Base-by-base conservation (phyloP, 768 basidiomycete genomes). In the Leccinum obscurum region DNA sequence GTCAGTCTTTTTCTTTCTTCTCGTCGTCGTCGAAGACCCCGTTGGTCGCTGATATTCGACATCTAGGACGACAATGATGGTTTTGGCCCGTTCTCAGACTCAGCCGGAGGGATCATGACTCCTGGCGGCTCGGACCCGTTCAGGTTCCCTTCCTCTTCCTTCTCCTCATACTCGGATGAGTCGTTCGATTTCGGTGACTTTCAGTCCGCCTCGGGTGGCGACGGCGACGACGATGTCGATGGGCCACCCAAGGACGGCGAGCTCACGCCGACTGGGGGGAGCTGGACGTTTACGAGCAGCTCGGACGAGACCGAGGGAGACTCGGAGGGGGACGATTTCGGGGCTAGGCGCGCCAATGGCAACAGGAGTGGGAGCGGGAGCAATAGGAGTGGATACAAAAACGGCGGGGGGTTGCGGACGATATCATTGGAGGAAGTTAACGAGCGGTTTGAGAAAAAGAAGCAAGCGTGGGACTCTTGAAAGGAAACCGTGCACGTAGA, bases 131-230 rank as follows among this genome's bases (percentile, higher is more conserved):
- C 80, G 17, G 80, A 88, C 60, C 82, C 83, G 1, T 90, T 91
- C 72, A 83, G 70, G 6, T 78, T 80, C 57, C 60, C 77, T 3
- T 70, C 77, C 2, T 66, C 81, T 2, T 70, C 66, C 0, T 84
- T 84, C 63, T 76, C 79, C 4, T 80, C 83, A 3, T 82, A 85
- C 60, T 83, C 86, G 0, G 90, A 90, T 52, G 79, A 82, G 4
- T 83, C 88, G 9, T 92, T 91, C 64, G 85, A 88, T 57, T 92
- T 92, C 67, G 89, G 89, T 15, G 91, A 92, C 63, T 92, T 93
- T 67, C 90, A 90, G 65, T 78, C 77, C 2, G 68, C 66, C 22
- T 60, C 64, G 1, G 66, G 74, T 14, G 62, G 56, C 4, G 56
- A 58, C 3, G 41, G 41, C 1, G 41, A 41, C 17, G 41, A 41